A percentile compares a stretch with the other conserved stretches of the same genome.
These are phyloP conservation scores for Candida smagusa DNA, from an alignment of 1,139 yeast genomes.

Conservation along the genomic window DNA sequence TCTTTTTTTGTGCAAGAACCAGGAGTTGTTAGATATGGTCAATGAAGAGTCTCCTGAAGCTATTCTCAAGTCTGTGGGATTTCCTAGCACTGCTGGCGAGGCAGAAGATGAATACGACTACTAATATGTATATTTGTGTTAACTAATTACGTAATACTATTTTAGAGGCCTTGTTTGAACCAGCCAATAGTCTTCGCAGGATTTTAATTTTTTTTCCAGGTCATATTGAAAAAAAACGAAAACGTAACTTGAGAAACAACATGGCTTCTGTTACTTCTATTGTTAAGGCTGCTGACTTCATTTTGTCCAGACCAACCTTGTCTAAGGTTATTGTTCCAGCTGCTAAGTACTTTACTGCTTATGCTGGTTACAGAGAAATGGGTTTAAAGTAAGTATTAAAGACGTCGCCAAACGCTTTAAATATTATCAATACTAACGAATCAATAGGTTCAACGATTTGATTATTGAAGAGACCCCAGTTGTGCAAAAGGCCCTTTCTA, in stretches of 20 bases:
- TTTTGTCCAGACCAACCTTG: constrained; percentile 76
- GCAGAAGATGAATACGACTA: constrained; percentile 37
- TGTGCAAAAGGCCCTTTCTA: constrained; percentile 80
- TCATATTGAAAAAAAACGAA: constrained; percentile 1
- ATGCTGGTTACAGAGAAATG: constrained; percentile 89
- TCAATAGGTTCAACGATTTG: constrained; percentile 69
- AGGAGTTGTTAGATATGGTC: constrained; percentile 45
- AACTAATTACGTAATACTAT: constrained; percentile 10
- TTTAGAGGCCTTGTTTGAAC: not conserved
- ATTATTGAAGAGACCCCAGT: constrained; percentile 83
- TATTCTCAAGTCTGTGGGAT: constrained; percentile 60
- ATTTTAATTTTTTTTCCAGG: constrained; percentile 11
- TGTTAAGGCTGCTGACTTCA: constrained; percentile 77
- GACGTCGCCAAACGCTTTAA: too few relatives aligned
- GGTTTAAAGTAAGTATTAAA: constrained; percentile 60
- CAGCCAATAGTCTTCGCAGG: constrained; percentile 13
- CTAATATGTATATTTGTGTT: constrained; percentile 12
- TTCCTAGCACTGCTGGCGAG: constrained; percentile 49
- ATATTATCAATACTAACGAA: constrained; percentile 15
- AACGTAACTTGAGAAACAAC: constrained; percentile 1
- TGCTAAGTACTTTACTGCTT: constrained; percentile 67
- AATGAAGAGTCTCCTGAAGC: constrained; percentile 40
- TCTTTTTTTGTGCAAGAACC: constrained; percentile 68
- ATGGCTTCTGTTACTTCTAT: constrained; percentile 81
- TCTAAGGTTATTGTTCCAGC: constrained; percentile 75